A percentile compares a stretch with the other conserved stretches of the same genome.
Evolutionary conservation across 1,139 yeast species (phyloP).

Genomic region (Candida sojae): DNA sequence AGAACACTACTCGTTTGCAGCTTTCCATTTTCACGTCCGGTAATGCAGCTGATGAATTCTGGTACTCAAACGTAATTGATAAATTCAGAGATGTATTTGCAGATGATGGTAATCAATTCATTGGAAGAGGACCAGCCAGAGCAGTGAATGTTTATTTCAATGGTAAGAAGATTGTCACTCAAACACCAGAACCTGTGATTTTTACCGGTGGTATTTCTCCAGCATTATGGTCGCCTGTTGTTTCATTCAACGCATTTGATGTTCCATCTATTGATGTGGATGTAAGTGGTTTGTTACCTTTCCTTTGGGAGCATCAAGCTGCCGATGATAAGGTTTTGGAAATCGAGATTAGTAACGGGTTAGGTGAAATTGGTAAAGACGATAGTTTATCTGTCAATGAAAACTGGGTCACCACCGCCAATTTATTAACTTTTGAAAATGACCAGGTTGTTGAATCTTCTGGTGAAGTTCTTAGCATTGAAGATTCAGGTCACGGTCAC

Average conservation of each 20-base stretch:
- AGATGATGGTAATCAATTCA: conserved; percentile 34
- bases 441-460: conserved; percentile 32
- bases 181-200: conserved; percentile 61
- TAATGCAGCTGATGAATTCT: conserved; percentile 78
- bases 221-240: conserved; percentile 76
- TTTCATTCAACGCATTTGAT: conserved; percentile 72
- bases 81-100: conserved; percentile 39
- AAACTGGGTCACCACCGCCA: conserved; percentile 73
- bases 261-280: conserved; percentile 66
- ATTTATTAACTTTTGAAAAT: conserved; percentile 62
- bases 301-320: conserved; percentile 48
- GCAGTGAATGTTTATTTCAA: conserved; percentile 53
- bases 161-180: conserved; percentile 49
- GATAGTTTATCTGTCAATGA: conserved; percentile 42
- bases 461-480: conserved; percentile 38
- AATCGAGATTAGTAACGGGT: conserved; percentile 60
- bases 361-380: conserved; percentile 34
- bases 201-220: conserved; percentile 84
- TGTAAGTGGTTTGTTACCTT: conserved; percentile 65
- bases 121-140: conserved; percentile 69
- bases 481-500: conserved; percentile 19
- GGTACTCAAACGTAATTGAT: conserved; percentile 73
- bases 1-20: conserved; percentile 58
- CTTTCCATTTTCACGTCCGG: conserved; percentile 72
- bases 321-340: conserved; percentile 29